phyloP scores from a whole-genome alignment of 768 basidiomycete genomes.

The Termitomyces sp. region DNA sequence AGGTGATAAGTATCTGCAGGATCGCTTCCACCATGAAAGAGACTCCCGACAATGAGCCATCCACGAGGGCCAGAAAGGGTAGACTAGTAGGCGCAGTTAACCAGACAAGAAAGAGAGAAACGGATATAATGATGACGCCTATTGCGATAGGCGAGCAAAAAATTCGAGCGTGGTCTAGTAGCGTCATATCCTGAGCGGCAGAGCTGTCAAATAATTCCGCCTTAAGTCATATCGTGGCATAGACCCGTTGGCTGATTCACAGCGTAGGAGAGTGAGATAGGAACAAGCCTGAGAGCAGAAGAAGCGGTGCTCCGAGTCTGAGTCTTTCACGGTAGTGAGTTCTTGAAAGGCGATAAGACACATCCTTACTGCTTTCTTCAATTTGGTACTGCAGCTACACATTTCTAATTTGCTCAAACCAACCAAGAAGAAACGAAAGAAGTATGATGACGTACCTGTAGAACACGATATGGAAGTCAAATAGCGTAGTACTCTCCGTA shows the following conservation, averaged over 20 bases:
- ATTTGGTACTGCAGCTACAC: too few relatives aligned
- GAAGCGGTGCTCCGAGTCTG: too few relatives aligned
- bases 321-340: too few relatives aligned
- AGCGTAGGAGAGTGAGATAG: background rate
- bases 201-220: background rate
- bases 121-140: background rate
- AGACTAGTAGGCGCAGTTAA: slow-evolving; percentile 1
- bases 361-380: too few relatives aligned
- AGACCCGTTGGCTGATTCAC: too few relatives aligned
- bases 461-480: too few relatives aligned
- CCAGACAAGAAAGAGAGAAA: slow-evolving; percentile 4
- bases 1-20: slow-evolving; percentile 12
- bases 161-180: background rate
- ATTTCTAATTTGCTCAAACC: too few relatives aligned
- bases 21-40: slow-evolving; percentile 11
- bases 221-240: slow-evolving; percentile 3
- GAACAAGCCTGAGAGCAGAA: slow-evolving; percentile 1
- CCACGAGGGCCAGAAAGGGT: slow-evolving; percentile 13
- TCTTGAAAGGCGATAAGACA: too few relatives aligned
- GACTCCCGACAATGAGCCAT: slow-evolving; percentile 14
- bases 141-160: background rate
- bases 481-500: too few relatives aligned
- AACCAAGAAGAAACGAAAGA: too few relatives aligned
- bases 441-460: too few relatives aligned
- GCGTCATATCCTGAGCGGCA: background rate